Conservation (phyloP, 306 rosid species). For the Corylus americana region DNA sequence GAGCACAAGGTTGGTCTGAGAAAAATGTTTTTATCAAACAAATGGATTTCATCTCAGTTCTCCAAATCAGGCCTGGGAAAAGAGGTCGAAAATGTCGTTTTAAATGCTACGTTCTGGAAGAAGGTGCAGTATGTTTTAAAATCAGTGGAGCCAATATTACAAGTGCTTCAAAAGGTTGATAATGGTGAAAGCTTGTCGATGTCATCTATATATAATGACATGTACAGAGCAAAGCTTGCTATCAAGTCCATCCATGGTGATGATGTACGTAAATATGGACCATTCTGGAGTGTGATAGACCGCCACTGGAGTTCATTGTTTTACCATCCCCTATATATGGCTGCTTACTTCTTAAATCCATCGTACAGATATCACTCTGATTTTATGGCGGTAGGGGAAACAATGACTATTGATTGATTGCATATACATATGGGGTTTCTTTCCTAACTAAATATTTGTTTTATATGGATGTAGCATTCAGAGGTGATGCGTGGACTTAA, state of each 20-base stretch:
- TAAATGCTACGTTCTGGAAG: conserved; percentile 81
- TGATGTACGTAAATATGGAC: conserved; percentile 72
- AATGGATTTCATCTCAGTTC: conserved; percentile 77
- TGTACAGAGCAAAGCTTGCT: conserved; percentile 79
- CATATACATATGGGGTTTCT: conserved; percentile 28
- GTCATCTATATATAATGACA: conserved; percentile 73
- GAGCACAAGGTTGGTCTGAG: conserved; percentile 73
- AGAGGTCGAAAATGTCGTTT: conserved; percentile 76
- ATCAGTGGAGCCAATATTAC: conserved; percentile 82
- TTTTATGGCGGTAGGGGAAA: conserved; percentile 69
- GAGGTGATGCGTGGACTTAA: conserved; percentile 88
- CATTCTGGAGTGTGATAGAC: conserved; percentile 87
- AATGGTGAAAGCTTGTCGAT: conserved; percentile 68
- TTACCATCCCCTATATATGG: conserved; percentile 83
- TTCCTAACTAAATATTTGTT: conserved; percentile 37
- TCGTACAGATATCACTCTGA: conserved; percentile 82
- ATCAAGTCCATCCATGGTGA: conserved; percentile 71
- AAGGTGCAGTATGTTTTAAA: conserved; percentile 65
- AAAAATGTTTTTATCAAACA: conserved; percentile 77
- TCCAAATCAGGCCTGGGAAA: conserved; percentile 70
- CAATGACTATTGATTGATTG: conserved; percentile 23
- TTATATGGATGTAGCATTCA: conserved; percentile 56
- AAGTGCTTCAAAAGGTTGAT: conserved; percentile 71
- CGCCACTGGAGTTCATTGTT: conserved; percentile 71
- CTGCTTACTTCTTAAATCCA: conserved; percentile 93